A percentile compares a stretch with the other conserved stretches of the same genome.
phyloP scores from a whole-genome alignment of 2,329 filamentous ascomycete species.

The Hypoxylon sp. region DNA sequence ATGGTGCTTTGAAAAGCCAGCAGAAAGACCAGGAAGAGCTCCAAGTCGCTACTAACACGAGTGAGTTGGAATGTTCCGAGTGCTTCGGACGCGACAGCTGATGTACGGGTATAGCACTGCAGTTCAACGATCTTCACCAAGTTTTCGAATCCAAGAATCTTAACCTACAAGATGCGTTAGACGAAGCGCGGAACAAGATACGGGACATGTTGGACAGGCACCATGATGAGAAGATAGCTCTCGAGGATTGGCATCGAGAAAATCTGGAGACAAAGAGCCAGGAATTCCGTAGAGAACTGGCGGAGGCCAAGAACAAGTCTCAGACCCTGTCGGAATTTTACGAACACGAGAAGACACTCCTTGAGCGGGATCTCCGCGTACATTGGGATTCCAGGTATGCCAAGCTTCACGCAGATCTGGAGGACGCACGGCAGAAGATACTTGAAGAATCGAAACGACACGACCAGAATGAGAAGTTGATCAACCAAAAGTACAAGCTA shows the following conservation, averaged over 20 bases:
- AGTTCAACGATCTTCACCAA: background rate
- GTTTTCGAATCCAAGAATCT: slow-evolving; percentile 1
- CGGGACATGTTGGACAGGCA: background rate
- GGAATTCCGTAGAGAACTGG: background rate
- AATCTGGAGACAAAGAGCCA: background rate
- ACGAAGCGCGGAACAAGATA: slow-evolving; percentile 10
- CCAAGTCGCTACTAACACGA: background rate
- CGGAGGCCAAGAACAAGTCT: background rate
- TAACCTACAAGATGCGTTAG: slow-evolving; percentile 13
- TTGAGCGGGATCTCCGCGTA: background rate
- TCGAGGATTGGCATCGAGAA: background rate
- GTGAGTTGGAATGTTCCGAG: background rate
- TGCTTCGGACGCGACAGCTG: background rate
- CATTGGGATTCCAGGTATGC: background rate
- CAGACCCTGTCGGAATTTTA: background rate
- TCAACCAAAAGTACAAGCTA: background rate
- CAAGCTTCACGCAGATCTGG: background rate
- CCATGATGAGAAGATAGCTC: background rate
- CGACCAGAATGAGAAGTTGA: background rate
- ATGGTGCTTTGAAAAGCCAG: slow-evolving; percentile 15
- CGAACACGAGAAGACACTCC: background rate
- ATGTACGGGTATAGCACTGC: background rate
- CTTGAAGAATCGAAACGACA: background rate
- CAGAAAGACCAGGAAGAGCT: slow-evolving; percentile 1
- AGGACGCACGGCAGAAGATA: background rate